phyloP scores from a whole-genome alignment of 345 rosid genomes.

The Syzygium aqueum region DNA sequence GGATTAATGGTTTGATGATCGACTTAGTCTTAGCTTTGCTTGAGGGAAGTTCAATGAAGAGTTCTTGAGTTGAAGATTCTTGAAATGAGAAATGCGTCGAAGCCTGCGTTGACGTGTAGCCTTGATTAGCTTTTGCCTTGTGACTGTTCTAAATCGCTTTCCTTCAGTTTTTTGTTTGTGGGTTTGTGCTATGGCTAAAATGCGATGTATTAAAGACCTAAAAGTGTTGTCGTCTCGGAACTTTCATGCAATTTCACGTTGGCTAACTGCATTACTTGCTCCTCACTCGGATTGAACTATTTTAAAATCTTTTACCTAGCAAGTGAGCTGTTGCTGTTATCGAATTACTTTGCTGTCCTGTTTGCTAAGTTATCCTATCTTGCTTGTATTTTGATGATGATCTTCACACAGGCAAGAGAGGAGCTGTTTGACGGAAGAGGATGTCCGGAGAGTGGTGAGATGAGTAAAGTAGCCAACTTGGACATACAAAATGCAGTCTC shows the following conservation, averaged over 20 bases:
- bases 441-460: not conserved
- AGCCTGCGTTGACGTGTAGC: accelerated
- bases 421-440: not conserved
- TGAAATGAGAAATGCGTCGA: not conserved
- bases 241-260: not conserved
- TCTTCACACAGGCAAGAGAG: not conserved
- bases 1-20: not conserved
- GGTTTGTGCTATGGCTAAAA: not conserved
- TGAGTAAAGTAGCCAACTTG: not conserved
- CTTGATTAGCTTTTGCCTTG: not conserved
- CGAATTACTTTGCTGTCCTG: not conserved
- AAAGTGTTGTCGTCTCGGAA: not conserved
- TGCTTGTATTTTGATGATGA: not conserved
- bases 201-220: not conserved
- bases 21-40: not conserved
- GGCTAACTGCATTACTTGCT: not conserved
- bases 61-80: not conserved
- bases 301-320: not conserved
- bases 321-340: not conserved
- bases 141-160: not conserved
- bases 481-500: not conserved
- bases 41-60: not conserved
- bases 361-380: not conserved
- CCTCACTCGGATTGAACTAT: not conserved
- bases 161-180: not conserved